A percentile compares a stretch with the other conserved stretches of the same genome.
Evolutionary conservation across 805 yeast species (phyloP).

Genomic region (Candida patagonica): DNA sequence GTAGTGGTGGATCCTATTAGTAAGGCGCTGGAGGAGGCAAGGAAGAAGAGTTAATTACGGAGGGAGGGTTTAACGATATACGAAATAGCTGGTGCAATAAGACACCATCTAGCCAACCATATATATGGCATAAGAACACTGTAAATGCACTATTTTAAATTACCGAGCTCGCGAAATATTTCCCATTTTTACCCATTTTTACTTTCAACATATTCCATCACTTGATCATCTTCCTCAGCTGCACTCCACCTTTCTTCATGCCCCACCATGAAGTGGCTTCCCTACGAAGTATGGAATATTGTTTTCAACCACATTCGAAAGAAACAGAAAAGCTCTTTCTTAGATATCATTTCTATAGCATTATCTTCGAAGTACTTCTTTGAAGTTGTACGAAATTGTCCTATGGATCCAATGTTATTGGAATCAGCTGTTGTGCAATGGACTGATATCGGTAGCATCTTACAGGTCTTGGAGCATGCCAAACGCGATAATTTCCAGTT

Average conservation of each 20-base stretch:
- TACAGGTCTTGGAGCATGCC: too few relatives aligned
- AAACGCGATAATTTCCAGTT: too few relatives aligned
- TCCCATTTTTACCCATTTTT: too few relatives aligned
- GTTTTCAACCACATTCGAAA: neutral
- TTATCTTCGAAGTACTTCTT: neutral
- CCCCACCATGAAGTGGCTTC: neutral
- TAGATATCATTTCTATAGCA: neutral
- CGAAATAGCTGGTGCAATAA: neutral
- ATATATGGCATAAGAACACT: too few relatives aligned
- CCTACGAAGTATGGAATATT: constrained; percentile 2
- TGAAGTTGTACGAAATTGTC: neutral
- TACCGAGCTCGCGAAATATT: too few relatives aligned
- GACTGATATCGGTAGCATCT: too few relatives aligned
- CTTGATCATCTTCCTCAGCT: neutral
- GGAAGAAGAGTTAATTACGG: neutral
- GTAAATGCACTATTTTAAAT: too few relatives aligned
- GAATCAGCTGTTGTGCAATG: neutral
- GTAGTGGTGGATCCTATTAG: neutral
- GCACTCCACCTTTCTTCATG: neutral
- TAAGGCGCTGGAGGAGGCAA: neutral
- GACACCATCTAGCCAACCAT: neutral
- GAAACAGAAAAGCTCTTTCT: neutral
- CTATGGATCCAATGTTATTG: neutral
- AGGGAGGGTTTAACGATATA: neutral
- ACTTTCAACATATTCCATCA: neutral